phyloP scores from a whole-genome alignment of 2,329 filamentous ascomycete species.

The Colletotrichum zoysiae region DNA sequence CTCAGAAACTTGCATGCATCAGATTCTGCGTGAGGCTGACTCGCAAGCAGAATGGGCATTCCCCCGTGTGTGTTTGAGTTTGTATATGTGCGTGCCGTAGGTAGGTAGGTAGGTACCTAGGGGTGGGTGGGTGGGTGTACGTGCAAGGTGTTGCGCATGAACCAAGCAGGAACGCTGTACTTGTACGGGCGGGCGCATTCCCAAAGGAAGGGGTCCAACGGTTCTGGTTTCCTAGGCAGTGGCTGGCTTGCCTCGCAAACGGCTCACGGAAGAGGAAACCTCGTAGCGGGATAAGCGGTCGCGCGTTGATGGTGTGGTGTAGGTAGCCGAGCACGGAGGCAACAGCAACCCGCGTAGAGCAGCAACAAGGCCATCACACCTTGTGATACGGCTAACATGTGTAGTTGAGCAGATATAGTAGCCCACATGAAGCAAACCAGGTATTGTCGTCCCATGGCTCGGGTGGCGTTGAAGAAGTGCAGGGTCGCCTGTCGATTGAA shows the following conservation, averaged over 20 bases:
- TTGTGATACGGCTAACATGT: conserved; percentile 20
- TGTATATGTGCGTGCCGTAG: background rate
- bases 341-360: background rate
- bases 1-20: conserved; percentile 34
- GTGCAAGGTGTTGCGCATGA: conserved; percentile 15
- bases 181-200: conserved; percentile 17
- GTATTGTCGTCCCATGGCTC: background rate
- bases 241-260: conserved; percentile 1
- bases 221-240: background rate
- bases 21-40: conserved; percentile 36
- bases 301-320: background rate
- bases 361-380: conserved; percentile 15
- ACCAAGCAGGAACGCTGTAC: conserved; percentile 2
- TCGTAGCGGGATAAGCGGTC: background rate
- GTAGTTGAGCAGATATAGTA: background rate
- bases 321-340: background rate
- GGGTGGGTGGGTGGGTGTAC: background rate
- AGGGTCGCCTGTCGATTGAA: background rate
- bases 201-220: background rate
- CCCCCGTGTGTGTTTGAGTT: background rate
- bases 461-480: background rate
- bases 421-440: background rate
- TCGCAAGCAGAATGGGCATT: conserved; percentile 15
- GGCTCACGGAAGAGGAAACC: background rate
- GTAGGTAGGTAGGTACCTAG: too few relatives aligned